Percentiles rank a stretch among this genome's conserved stretches.
Conservation (phyloP, 352 stramenopile species). For the Globisporangium paroecandrum region DNA sequence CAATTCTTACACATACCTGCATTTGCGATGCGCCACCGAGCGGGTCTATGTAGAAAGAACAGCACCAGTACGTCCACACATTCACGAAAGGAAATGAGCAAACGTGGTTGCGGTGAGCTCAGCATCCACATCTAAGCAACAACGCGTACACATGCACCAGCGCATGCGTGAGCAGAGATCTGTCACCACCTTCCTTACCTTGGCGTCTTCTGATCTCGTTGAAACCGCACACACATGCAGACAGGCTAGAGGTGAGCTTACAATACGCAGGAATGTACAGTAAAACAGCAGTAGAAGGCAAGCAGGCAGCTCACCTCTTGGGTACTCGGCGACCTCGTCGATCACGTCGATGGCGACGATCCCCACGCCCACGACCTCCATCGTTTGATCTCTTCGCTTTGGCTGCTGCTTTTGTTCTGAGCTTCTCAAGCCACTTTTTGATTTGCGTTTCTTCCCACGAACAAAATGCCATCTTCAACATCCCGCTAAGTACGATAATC, state of each 20-base stretch:
- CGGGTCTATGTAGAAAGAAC: conserved; percentile 29
- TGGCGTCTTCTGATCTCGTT: conserved; percentile 43
- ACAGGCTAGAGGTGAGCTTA: neutral
- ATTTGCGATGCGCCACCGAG: conserved; percentile 45
- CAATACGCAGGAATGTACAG: neutral
- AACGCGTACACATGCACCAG: neutral
- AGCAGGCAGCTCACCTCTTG: conserved; percentile 31
- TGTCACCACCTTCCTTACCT: conserved; percentile 26
- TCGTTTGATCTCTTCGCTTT: conserved; percentile 19
- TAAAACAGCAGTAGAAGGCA: no score
- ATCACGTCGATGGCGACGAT: conserved; percentile 74
- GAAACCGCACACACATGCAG: neutral
- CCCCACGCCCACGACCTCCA: conserved; percentile 60
- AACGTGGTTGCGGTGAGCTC: no score
- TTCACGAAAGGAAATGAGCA: no score
- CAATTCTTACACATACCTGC: conserved; percentile 23
- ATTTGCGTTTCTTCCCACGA: neutral
- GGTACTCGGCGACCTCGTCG: conserved; percentile 54
- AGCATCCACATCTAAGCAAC: neutral
- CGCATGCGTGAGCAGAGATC: neutral
- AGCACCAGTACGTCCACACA: neutral
- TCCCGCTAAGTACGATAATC: neutral
- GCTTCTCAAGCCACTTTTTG: neutral
- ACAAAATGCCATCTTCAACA: neutral
- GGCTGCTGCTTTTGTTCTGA: neutral